These are phyloP conservation scores for Verticillium isaacii DNA, from an alignment of 2,329 filamentous ascomycete species.

Conservation along the genomic window DNA sequence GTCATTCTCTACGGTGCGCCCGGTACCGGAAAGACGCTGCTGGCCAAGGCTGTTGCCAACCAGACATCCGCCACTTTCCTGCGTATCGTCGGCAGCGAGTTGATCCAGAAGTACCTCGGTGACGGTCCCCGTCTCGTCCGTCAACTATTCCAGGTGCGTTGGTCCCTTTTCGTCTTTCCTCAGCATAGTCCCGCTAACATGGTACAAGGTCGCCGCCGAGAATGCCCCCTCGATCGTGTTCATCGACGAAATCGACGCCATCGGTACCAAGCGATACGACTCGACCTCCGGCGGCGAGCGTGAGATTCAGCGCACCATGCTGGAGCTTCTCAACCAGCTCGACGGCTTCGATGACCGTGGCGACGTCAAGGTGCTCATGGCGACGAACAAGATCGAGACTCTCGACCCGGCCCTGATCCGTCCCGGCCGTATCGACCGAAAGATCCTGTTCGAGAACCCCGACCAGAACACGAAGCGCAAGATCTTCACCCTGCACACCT, in stretches of 20 bases:
- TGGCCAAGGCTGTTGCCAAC: conserved; percentile 97
- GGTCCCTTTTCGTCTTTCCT: too few species aligned
- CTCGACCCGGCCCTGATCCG: conserved; percentile 94
- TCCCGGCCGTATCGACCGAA: conserved; percentile 95
- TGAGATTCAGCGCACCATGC: conserved; percentile 97
- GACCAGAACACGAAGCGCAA: conserved; percentile 90
- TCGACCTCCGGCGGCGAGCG: conserved; percentile 95
- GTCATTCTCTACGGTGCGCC: conserved; percentile 98
- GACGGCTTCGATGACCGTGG: conserved; percentile 98
- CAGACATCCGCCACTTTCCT: conserved; percentile 98
- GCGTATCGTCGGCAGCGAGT: conserved; percentile 95
- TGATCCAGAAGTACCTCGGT: conserved; percentile 97
- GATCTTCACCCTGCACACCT: conserved; percentile 97
- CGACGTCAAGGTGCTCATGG: conserved; percentile 99
- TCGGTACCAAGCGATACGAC: conserved; percentile 98
- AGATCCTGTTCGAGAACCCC: conserved; percentile 72
- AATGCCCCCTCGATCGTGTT: conserved; percentile 97
- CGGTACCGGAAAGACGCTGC: conserved; percentile 93
- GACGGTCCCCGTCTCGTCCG: conserved; percentile 92
- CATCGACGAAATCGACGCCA: conserved; percentile 98
- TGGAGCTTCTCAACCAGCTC: conserved; percentile 95
- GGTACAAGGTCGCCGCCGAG: conserved; percentile 74
- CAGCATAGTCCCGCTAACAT: conserved; percentile 9
- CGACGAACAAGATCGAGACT: conserved; percentile 99
- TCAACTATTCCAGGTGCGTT: conserved; percentile 78